phyloP scores from a whole-genome alignment of 2,329 filamentous ascomycete species.

The Neofusicoccum parvum region DNA sequence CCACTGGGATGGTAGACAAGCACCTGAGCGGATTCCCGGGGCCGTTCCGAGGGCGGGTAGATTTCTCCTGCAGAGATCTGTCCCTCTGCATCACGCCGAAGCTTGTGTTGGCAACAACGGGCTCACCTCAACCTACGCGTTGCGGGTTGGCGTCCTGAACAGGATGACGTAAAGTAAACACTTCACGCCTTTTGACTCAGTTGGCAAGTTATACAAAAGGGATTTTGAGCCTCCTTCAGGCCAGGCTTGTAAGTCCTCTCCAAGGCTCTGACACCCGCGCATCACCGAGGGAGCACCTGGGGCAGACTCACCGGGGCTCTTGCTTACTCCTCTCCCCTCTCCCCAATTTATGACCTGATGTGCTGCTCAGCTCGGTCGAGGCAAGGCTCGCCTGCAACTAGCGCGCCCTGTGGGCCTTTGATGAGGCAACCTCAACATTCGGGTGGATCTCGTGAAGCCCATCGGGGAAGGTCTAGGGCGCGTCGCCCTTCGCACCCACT shows the following conservation, averaged over 20 bases:
- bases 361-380: background rate
- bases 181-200: background rate
- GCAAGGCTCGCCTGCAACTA: background rate
- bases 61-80: background rate
- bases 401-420: background rate
- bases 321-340: background rate
- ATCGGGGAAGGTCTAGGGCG: background rate
- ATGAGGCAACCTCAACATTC: background rate
- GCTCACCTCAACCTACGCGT: background rate
- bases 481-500: background rate
- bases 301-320: background rate
- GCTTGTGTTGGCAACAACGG: background rate
- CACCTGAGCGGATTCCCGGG: background rate
- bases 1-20: no score
- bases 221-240: background rate
- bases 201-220: constrained; percentile 4
- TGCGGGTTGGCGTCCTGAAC: background rate
- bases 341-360: background rate
- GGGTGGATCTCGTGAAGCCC: background rate
- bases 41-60: background rate
- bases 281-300: background rate
- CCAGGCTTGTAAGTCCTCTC: background rate
- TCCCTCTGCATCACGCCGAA: background rate
- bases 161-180: background rate
- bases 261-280: background rate